Conservation (phyloP, 345 rosid genomes). For the Pugionium cornutum region DNA sequence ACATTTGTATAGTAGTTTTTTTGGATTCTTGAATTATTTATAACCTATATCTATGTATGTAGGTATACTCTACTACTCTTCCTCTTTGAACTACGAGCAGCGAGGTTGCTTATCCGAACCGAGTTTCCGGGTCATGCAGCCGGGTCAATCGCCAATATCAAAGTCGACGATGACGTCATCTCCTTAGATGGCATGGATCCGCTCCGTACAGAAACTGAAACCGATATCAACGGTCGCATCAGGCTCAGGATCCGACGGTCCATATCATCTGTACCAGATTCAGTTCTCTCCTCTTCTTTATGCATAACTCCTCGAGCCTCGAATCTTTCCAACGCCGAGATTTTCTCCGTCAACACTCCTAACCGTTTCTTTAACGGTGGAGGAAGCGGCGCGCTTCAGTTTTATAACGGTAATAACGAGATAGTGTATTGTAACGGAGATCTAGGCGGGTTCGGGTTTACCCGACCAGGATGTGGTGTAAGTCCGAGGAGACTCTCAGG, state of each 20-base stretch:
- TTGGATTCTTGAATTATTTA: constrained; percentile 15
- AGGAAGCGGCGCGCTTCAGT: constrained; percentile 52
- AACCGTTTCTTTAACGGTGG: constrained; percentile 58
- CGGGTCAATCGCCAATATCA: constrained; percentile 46
- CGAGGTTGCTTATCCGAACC: constrained; percentile 46
- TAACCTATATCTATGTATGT: constrained; percentile 20
- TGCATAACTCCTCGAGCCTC: constrained; percentile 55
- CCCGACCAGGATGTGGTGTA: constrained; percentile 51
- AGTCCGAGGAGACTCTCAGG: constrained; percentile 54
- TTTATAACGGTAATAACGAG: constrained; percentile 43
- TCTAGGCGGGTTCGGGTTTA: constrained; percentile 51
- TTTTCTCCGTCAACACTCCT: constrained; percentile 55
- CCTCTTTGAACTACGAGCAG: constrained; percentile 56
- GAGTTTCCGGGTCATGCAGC: constrained; percentile 57
- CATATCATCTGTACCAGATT: constrained; percentile 41
- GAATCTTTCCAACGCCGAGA: constrained; percentile 54
- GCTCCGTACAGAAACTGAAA: constrained; percentile 50
- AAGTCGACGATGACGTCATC: constrained; percentile 56
- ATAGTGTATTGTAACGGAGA: constrained; percentile 56
- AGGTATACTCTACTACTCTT: constrained; percentile 52
- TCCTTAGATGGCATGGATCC: constrained; percentile 54
- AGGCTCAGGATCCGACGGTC: constrained; percentile 42
- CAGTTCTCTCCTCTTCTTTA: constrained; percentile 35
- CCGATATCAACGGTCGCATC: constrained; percentile 51
- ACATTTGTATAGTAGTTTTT: neutral